Percentiles rank a stretch among this genome's conserved stretches.
Conservation (phyloP, 305 asterid genomes). For the Solanum hybrid region DNA sequence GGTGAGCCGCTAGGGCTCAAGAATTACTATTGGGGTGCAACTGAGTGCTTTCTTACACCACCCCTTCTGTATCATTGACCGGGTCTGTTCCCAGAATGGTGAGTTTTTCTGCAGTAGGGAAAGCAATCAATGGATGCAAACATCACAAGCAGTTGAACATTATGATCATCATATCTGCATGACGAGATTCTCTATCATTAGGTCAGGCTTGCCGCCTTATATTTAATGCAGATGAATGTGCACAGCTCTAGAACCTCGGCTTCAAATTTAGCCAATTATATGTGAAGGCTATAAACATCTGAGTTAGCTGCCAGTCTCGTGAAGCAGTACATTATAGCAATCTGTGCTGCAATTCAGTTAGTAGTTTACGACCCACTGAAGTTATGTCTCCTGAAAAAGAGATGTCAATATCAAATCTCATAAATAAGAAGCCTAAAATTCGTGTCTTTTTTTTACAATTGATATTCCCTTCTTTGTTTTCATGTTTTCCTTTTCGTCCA, state of each 20-base stretch:
- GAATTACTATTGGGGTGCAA: background rate
- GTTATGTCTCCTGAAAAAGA: slow-evolving; percentile 22
- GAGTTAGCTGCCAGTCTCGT: background rate
- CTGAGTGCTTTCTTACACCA: background rate
- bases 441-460: background rate
- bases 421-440: background rate
- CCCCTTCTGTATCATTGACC: background rate
- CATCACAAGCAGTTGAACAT: background rate
- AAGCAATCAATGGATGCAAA: background rate
- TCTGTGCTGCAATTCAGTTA: slow-evolving; percentile 13
- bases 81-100: background rate
- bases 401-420: background rate
- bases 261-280: background rate
- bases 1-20: background rate
- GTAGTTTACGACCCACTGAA: slow-evolving; percentile 23
- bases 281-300: background rate
- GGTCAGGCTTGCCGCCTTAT: background rate
- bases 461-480: background rate
- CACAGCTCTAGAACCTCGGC: background rate
- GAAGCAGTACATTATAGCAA: background rate
- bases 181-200: background rate
- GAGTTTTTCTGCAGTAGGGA: background rate
- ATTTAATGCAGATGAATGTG: background rate
- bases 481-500: background rate
- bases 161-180: background rate